Evolutionary conservation across 2,329 filamentous ascomycete species (phyloP), one percentile per base, ranked within the genome.

Genomic region (Achaetomium macrosporum): DNA sequence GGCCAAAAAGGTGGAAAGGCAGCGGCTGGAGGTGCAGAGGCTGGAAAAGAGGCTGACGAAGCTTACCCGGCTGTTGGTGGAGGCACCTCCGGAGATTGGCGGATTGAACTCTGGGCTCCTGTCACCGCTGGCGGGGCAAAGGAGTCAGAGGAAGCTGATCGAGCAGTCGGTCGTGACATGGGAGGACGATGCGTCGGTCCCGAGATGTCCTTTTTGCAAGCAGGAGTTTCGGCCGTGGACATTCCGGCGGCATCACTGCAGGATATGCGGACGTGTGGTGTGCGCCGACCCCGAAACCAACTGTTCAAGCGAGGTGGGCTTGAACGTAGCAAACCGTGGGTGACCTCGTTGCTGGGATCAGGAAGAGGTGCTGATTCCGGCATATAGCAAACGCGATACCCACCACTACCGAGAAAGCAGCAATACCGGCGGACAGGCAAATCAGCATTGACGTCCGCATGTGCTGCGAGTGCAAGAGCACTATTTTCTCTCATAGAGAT

Each of bases 151-250:
- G 46, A 93, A 96, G 66, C 66, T 81, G 13, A 73, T 97, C 5
- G 93, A 99, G 66, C 93, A 99, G 66, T 90, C 88, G 0, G 82
- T 99, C 8, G 91, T 99, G 15, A 87, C 86, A 0, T 99, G 93
- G 93, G 88, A 99, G 68, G 91, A 97, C 48, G 93, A 99, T 68
- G 78, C 85, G 0, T 81, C 76, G 31, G 90, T 99, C 6, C 57
- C 76, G 2, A 84, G 84, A 58, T 99, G 93, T 65, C 93, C 93
- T 0, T 96, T 96, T 65, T 99, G 93, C 64, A 88, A 95, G 65
- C 93, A 99, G 64, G 90, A 96, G 52, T 99, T 99, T 68, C 87
- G 90, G 1, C 87, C 85, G 13, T 97, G 96, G 79, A 88, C 90
- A 1, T 95, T 97, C 64, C 82, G 93, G 63, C 78, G 93, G 60